Percentiles rank a stretch among this genome's conserved stretches.
These are phyloP conservation scores for Ceratocystis ficicola DNA, from an alignment of 2,329 filamentous ascomycete genomes.

Conservation along the genomic window DNA sequence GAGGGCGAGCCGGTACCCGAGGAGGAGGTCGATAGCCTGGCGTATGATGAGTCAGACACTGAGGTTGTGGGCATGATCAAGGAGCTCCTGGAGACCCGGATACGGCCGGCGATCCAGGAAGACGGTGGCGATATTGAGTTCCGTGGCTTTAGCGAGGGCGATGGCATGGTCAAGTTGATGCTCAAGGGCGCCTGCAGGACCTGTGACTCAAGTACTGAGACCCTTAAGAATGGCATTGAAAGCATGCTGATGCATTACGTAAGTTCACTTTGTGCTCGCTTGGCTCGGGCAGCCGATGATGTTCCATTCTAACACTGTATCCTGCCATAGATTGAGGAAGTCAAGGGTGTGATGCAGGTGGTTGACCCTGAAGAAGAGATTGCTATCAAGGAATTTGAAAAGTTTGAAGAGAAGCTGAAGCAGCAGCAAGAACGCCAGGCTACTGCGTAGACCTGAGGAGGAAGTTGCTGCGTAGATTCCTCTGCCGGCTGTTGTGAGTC, in stretches of 20 bases:
- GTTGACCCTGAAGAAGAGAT: conserved; percentile 87
- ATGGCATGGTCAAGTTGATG: conserved; percentile 72
- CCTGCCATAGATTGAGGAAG: conserved; percentile 71
- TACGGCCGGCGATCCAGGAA: conserved; percentile 90
- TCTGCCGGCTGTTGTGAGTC: neutral
- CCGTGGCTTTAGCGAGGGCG: conserved; percentile 61
- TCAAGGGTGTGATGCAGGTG: conserved; percentile 82
- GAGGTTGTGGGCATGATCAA: conserved; percentile 98
- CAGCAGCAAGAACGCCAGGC: conserved; percentile 30
- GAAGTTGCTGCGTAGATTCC: neutral
- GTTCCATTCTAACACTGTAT: conserved; percentile 27
- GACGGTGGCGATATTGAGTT: conserved; percentile 97
- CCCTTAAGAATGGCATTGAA: conserved; percentile 94
- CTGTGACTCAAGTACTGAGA: conserved; percentile 93
- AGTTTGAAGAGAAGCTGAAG: conserved; percentile 75
- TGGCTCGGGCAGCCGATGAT: too few relatives aligned
- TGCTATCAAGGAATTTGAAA: conserved; percentile 74
- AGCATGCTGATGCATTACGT: conserved; percentile 96
- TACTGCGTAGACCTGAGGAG: neutral
- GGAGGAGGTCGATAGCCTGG: conserved; percentile 56
- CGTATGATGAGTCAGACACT: conserved; percentile 79
- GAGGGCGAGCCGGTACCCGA: conserved; percentile 34
- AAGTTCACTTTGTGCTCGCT: conserved; percentile 32
- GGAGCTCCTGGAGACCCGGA: conserved; percentile 87
- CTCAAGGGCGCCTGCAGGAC: conserved; percentile 86